phyloP scores from a whole-genome alignment of 495 filamentous ascomycete species.

The Clavariopsis aquatica region DNA sequence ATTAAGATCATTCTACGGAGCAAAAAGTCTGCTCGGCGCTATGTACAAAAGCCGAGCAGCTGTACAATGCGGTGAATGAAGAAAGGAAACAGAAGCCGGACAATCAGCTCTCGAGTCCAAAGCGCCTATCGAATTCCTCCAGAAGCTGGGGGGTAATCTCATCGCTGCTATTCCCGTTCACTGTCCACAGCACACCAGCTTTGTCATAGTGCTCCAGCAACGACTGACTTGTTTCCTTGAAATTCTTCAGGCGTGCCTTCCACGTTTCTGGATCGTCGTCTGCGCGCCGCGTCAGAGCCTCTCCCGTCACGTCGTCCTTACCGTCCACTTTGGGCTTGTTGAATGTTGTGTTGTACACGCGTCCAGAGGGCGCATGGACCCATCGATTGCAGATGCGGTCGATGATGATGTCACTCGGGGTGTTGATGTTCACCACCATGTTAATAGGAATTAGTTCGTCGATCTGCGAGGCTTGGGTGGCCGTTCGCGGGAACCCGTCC shows the following conservation, averaged over 20 bases:
- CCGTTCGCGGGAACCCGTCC: slow-evolving; percentile 93
- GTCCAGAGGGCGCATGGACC: slow-evolving; percentile 89
- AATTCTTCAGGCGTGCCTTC: slow-evolving; percentile 73
- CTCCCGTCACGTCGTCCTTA: slow-evolving; percentile 88
- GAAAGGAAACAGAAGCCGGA: not conserved
- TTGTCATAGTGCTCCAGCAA: slow-evolving; percentile 85
- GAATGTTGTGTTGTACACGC: slow-evolving; percentile 93
- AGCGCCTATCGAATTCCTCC: slow-evolving; percentile 74
- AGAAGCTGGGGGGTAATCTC: slow-evolving; percentile 89
- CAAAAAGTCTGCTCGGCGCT: slow-evolving; percentile 1
- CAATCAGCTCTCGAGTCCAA: slow-evolving; percentile 46
- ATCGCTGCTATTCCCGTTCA: slow-evolving; percentile 83
- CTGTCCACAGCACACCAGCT: slow-evolving; percentile 84
- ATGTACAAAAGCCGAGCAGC: slow-evolving; percentile 3
- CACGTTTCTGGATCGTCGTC: slow-evolving; percentile 90
- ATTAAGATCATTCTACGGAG: slow-evolving; percentile 21
- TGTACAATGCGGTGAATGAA: slow-evolving; percentile 12
- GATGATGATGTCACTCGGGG: slow-evolving; percentile 75
- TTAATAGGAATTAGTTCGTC: slow-evolving; percentile 86
- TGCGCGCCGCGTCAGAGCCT: slow-evolving; percentile 73
- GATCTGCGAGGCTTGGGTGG: slow-evolving; percentile 71
- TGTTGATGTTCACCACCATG: slow-evolving; percentile 71
- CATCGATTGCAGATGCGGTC: slow-evolving; percentile 86
- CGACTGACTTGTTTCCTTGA: slow-evolving; percentile 81
- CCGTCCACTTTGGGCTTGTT: slow-evolving; percentile 79